Evolutionary conservation across 2,329 filamentous ascomycete genomes (phyloP), one percentile per base, ranked within the genome.

Genomic region (Botrytis deweyae): DNA sequence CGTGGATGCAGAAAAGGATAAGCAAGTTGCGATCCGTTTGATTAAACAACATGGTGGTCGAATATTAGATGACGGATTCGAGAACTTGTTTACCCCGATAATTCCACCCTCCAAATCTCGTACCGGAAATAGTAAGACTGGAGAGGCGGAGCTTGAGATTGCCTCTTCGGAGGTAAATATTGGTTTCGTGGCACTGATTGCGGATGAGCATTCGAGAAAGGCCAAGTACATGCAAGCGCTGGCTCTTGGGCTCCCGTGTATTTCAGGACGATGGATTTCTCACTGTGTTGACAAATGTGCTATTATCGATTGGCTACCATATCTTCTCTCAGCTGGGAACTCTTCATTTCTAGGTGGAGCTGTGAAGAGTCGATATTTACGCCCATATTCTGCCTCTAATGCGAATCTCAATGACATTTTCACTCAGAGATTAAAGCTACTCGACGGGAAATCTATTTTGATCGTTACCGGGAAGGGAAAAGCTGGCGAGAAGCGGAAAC

Each of bases 171-270:
- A 88, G 36, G 79, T 84, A 52, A 83, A 87, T 2, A 84, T 90
- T 1, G 91, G 93, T 0, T 98, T 99, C 80, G 90, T 93, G 0
- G 95, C 94, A 6, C 84, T 98, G 22, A 93, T 99, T 74, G 92
- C 95, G 0, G 93, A 98, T 79, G 88, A 89, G 7, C 92, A 97
- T 81, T 96, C 93, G 10, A 90, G 95, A 65, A 94, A 94, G 76
- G 89, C 91, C 68, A 99, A 98, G 81, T 98, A 96, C 82, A 93
- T 98, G 87, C 95, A 98, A 83, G 96, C 96, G 0, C 88, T 99
- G 3, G 95, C 96, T 0, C 88, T 99, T 0, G 94, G 93, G 0
- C 83, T 99, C 0, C 96, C 96, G 0, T 97, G 95, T 79, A 86
- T 99, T 2, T 92, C 93, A 9, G 88, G 90, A 9, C 90, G 91